phyloP scores from a whole-genome alignment of 176 grass and related monocot species.

The Saccharum officinarum region DNA sequence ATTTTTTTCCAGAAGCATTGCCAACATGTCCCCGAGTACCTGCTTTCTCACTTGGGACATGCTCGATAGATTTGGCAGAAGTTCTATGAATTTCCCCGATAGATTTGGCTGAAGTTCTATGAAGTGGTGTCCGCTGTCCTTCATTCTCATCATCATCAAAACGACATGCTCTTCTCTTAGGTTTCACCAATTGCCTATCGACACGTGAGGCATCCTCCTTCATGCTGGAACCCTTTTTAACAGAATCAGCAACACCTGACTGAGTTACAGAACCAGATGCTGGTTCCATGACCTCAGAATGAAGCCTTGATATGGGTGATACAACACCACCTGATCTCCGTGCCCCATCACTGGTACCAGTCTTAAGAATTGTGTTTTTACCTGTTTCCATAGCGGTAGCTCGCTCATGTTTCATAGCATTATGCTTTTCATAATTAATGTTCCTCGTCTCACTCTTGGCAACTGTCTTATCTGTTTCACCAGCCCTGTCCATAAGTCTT shows the following conservation, averaged over 20 bases:
- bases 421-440: constrained; percentile 31
- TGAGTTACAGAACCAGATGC: constrained; percentile 36
- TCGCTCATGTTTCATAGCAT: constrained; percentile 46
- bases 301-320: constrained; percentile 38
- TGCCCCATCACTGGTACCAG: constrained; percentile 18
- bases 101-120: constrained; percentile 58
- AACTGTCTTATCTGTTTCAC: constrained; percentile 39
- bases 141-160: constrained; percentile 69
- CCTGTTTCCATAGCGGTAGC: constrained; percentile 26
- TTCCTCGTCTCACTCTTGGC: constrained; percentile 25
- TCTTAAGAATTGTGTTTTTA: constrained; percentile 36
- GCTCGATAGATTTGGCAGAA: constrained; percentile 35
- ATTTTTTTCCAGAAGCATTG: constrained; percentile 49
- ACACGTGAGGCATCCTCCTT: constrained; percentile 40
- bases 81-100: constrained; percentile 50
- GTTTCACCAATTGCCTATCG: constrained; percentile 39
- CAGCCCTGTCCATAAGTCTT: constrained; percentile 40
- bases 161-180: constrained; percentile 63
- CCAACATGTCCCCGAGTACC: constrained; percentile 38
- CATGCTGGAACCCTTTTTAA: constrained; percentile 47
- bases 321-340: constrained; percentile 23
- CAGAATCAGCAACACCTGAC: constrained; percentile 29
- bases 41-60: constrained; percentile 38
- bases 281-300: constrained; percentile 35
- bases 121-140: constrained; percentile 67